phyloP scores from a whole-genome alignment of 805 yeast species.

The Priceomyces fermenticarens region DNA sequence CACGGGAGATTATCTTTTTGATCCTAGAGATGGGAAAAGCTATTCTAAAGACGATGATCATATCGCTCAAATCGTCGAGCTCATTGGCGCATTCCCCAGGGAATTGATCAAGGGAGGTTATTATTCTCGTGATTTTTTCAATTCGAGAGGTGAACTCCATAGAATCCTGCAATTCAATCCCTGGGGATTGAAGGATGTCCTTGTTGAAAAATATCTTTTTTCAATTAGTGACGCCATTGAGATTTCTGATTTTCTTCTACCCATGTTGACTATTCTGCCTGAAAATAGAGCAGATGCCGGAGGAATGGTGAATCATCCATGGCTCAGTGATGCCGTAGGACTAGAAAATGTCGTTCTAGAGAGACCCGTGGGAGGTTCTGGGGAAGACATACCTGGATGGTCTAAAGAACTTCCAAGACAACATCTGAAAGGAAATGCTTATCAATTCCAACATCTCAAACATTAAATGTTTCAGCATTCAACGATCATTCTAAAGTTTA shows the following conservation, averaged over 20 bases:
- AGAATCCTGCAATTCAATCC: conserved; percentile 80
- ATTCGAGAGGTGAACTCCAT: conserved; percentile 66
- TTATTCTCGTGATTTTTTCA: conserved; percentile 61
- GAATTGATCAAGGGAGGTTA: conserved; percentile 57
- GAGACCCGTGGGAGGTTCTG: conserved; percentile 74
- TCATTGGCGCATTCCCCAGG: conserved; percentile 67
- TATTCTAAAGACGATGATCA: conserved; percentile 94
- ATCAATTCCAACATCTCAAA: conserved; percentile 5
- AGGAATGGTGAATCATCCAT: conserved; percentile 84
- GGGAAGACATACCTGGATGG: conserved; percentile 93
- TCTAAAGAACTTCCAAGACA: conserved; percentile 44
- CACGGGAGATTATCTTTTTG: conserved; percentile 93
- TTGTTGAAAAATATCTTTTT: conserved; percentile 82
- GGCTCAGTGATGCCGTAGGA: conserved; percentile 78
- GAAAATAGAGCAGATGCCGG: conserved; percentile 90
- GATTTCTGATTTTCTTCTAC: conserved; percentile 72
- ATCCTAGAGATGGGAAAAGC: conserved; percentile 75
- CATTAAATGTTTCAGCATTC: conserved; percentile 1
- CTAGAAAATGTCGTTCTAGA: conserved; percentile 68
- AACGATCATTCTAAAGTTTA: too few species aligned
- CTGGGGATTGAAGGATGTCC: conserved; percentile 83
- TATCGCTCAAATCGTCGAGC: conserved; percentile 89
- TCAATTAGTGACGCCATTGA: conserved; percentile 64
- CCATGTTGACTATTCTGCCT: conserved; percentile 83
- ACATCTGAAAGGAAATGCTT: conserved; percentile 4